Evolutionary conservation across 495 filamentous ascomycete genomes (phyloP).

Genomic region (Platismatia glauca): DNA sequence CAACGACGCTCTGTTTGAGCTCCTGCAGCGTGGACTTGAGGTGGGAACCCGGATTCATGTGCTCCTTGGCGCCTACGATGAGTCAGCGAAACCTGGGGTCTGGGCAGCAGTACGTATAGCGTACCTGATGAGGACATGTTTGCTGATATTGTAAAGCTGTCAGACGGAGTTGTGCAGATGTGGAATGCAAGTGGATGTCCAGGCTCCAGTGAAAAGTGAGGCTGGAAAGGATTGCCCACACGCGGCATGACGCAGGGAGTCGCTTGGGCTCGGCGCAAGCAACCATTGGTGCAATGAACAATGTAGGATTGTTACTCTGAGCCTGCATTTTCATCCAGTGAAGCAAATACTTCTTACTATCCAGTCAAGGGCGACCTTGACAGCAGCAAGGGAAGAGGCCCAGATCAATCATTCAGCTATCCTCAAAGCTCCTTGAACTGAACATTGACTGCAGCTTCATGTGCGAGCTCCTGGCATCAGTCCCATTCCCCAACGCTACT

Average conservation of each 20-base stretch:
- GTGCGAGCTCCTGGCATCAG: background rate
- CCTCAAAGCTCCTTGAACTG: no score
- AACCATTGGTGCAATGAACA: background rate
- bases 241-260: background rate
- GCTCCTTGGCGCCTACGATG: slow-evolving; percentile 48
- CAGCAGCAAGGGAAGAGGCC: background rate
- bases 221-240: background rate
- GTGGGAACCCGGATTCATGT: slow-evolving; percentile 49
- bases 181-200: background rate
- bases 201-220: background rate
- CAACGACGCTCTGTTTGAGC: slow-evolving; percentile 51
- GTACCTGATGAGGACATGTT: slow-evolving; percentile 34
- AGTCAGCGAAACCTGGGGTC: slow-evolving; percentile 18
- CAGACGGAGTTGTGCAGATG: no score
- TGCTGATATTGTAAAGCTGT: background rate
- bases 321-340: background rate
- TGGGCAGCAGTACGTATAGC: slow-evolving; percentile 23
- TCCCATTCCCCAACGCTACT: background rate
- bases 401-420: background rate
- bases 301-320: no score
- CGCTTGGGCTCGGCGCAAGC: background rate
- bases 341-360: no score
- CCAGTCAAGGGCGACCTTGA: background rate
- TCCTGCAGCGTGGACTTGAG: slow-evolving; percentile 59
- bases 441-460: background rate